phyloP scores from a whole-genome alignment of 202 grass and related monocot genomes.

The Elaeis oleifera region DNA sequence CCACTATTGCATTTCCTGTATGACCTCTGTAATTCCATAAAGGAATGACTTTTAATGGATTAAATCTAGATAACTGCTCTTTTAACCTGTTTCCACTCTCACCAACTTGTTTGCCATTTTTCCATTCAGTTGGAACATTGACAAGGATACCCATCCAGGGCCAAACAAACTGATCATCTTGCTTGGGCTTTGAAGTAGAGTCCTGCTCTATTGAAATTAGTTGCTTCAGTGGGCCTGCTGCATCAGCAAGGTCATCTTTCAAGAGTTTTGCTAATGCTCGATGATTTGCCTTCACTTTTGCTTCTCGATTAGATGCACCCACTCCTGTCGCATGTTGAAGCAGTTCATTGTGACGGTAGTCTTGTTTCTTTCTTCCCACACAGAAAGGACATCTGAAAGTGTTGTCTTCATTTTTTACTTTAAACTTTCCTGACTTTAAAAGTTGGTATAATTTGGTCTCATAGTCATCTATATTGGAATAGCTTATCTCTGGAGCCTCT shows the following conservation, averaged over 20 bases:
- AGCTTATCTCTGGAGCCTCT: conserved; percentile 44
- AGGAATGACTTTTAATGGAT: conserved; percentile 28
- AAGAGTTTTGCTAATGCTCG: conserved; percentile 39
- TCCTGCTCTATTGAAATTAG: neutral
- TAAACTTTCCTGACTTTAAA: conserved; percentile 12
- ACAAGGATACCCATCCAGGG: conserved; percentile 50
- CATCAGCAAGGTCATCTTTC: conserved; percentile 26
- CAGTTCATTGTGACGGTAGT: conserved; percentile 39
- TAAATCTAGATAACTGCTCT: conserved; percentile 41
- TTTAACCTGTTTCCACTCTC: conserved; percentile 31
- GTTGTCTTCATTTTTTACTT: conserved; percentile 23
- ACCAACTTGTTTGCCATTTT: neutral
- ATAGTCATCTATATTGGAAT: conserved; percentile 35
- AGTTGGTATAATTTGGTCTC: conserved; percentile 24
- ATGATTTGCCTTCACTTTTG: conserved; percentile 42
- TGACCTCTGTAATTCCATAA: conserved; percentile 26
- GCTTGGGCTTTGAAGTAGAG: conserved; percentile 20
- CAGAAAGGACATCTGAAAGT: conserved; percentile 46
- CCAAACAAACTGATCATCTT: conserved; percentile 38
- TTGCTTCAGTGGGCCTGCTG: conserved; percentile 11
- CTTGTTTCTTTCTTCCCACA: conserved; percentile 37
- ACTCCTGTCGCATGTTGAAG: conserved; percentile 48
- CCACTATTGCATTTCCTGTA: conserved; percentile 28
- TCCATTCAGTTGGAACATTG: conserved; percentile 30
- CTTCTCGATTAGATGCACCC: conserved; percentile 28